These are phyloP conservation scores for Canavalia ensiformis DNA, from an alignment of 306 rosid genomes.

Conservation along the genomic window DNA sequence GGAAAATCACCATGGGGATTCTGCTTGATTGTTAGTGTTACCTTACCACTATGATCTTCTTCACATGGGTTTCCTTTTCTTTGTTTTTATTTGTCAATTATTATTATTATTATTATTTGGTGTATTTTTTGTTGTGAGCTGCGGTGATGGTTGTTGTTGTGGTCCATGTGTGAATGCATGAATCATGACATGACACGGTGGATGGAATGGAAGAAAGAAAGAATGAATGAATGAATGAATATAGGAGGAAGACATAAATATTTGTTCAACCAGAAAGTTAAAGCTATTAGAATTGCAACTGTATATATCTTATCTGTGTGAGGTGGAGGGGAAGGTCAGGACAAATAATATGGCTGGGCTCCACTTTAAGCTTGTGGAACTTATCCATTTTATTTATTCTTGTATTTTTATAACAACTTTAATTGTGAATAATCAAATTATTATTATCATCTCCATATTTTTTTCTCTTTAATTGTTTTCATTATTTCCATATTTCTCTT, in stretches of 20 bases:
- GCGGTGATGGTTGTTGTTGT: neutral
- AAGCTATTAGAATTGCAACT: neutral
- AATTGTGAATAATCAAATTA: neutral
- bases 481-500: no score
- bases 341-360: neutral
- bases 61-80: neutral
- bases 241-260: neutral
- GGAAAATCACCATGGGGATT: conserved; percentile 59
- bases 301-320: neutral
- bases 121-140: neutral
- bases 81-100: neutral
- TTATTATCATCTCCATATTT: neutral
- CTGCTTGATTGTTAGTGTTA: conserved; percentile 58
- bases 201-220: neutral
- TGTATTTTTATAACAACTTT: neutral
- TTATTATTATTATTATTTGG: neutral
- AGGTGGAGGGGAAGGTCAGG: neutral
- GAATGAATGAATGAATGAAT: neutral
- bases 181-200: neutral
- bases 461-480: no score
- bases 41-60: neutral
- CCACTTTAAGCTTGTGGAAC: neutral
- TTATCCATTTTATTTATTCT: neutral
- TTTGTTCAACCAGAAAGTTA: neutral
- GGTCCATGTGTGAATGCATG: conserved; percentile 4